Conservation (phyloP, 2,329 filamentous ascomycete genomes). For the Fusarium gaditjirri region DNA sequence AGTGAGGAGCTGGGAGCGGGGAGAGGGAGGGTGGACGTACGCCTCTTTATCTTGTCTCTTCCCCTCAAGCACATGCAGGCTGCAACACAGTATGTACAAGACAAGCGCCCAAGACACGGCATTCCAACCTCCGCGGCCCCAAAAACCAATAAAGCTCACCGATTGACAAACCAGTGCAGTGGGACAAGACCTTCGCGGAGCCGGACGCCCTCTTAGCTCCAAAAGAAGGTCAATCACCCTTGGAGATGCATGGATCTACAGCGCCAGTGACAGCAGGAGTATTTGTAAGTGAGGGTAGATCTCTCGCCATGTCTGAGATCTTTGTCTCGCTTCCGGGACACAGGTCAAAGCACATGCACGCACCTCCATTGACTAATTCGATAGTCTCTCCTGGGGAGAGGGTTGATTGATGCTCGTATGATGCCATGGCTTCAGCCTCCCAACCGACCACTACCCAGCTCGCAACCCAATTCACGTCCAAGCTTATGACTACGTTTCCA, state of each 20-base stretch:
- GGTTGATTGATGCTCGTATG: background rate
- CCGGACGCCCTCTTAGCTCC: background rate
- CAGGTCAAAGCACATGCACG: background rate
- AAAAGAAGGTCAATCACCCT: background rate
- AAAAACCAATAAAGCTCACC: background rate
- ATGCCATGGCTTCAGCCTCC: background rate
- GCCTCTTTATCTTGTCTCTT: background rate
- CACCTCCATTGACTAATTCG: background rate
- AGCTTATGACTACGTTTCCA: background rate
- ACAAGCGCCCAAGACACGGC: background rate
- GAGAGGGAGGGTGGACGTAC: background rate
- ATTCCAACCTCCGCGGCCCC: background rate
- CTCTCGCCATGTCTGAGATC: background rate
- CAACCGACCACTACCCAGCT: background rate
- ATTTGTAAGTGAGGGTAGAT: background rate
- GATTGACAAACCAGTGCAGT: background rate
- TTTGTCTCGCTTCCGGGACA: conserved; percentile 8
- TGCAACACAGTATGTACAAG: background rate
- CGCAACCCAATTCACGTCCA: background rate
- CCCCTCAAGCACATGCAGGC: background rate
- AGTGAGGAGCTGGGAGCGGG: background rate
- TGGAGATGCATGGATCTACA: background rate
- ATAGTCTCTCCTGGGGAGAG: background rate
- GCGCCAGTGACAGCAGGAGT: background rate
- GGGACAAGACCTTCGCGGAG: background rate